Percentiles rank a stretch among this genome's conserved stretches.
These are phyloP conservation scores for Ganoderma leucocontextum DNA, from an alignment of 1,284 basidiomycete species.

Conservation along the genomic window DNA sequence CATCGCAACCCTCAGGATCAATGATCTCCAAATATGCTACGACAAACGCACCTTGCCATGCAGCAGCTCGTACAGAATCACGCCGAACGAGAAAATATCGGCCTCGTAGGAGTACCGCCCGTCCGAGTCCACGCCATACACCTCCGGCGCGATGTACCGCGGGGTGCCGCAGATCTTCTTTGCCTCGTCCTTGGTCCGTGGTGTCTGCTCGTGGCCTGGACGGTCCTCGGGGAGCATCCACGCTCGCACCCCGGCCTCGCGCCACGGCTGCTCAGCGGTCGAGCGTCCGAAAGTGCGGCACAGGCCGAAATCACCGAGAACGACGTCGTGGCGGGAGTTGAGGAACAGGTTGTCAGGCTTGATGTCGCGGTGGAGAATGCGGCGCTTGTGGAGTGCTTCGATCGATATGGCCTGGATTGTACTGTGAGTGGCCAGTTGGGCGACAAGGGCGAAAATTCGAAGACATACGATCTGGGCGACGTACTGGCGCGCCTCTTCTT, in stretches of 20 bases:
- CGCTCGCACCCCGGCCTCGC: slow-evolving; percentile 43
- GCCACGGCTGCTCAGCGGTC: slow-evolving; percentile 28
- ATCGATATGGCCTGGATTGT: slow-evolving; percentile 42
- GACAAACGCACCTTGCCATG: slow-evolving; percentile 45
- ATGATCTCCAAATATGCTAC: background rate
- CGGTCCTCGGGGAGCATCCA: slow-evolving; percentile 7
- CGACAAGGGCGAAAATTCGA: background rate
- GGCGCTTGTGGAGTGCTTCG: slow-evolving; percentile 53
- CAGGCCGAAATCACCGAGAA: slow-evolving; percentile 72
- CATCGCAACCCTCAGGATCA: background rate
- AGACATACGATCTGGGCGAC: slow-evolving; percentile 36
- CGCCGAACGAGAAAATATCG: slow-evolving; percentile 52
- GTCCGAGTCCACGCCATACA: slow-evolving; percentile 42
- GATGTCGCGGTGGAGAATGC: slow-evolving; percentile 45
- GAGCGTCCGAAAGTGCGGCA: slow-evolving; percentile 65
- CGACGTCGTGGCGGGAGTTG: slow-evolving; percentile 54
- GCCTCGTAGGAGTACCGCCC: slow-evolving; percentile 56
- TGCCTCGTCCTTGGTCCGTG: slow-evolving; percentile 6
- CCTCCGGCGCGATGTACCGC: slow-evolving; percentile 71
- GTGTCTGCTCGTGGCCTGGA: background rate
- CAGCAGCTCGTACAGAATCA: slow-evolving; percentile 66
- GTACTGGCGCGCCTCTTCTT: slow-evolving; percentile 21
- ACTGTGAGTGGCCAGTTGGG: slow-evolving; percentile 50
- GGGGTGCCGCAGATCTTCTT: slow-evolving; percentile 30
- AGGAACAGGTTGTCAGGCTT: slow-evolving; percentile 68